Base-by-base conservation (phyloP, 805 yeast species). In the Scheffersomyces coipomensis region DNA sequence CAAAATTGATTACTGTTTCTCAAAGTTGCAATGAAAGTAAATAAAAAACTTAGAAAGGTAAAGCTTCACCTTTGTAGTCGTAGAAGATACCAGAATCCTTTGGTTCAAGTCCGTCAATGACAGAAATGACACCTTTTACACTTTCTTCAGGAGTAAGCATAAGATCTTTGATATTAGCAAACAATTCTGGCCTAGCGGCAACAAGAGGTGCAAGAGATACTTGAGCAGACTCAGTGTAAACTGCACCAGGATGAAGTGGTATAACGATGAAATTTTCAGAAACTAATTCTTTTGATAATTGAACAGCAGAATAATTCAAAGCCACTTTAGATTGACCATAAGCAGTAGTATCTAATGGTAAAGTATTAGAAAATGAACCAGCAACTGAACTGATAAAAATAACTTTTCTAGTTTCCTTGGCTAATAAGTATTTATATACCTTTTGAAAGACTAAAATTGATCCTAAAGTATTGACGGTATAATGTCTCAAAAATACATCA, bases 191-290 rank as follows among this genome's bases (percentile, higher is more conserved):
- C n/a, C 15, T 3, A 6, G 6, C 30, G 4, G 11, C 5, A 5
- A 13, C 15, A 12, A 24, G 27, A 9, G 5, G 27, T 27, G n/a
- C 30, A 27, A 10, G 7, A 4, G 30, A 5, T 7, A n/a, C 7
- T 13, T 27, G n/a, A 27, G 30, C 60, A 61, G 59, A 55, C 33
- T 68, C 73, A 24, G 66, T 63, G n/a, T 38, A n/a, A 11, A 70
- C 72, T 9, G 55, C 24, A 29, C 75, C 75, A 1, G 76, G 76
- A 37, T 65, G 67, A n/a, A 66, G 9, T 9, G 66, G 46, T 16
- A 64, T 45, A 29, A 60, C 52, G 9, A 49, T 56, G 40, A 27
- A 27, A 5, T 10, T 18, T 15, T 27, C 18, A 13, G 5, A 17
- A 13, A 7, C 5, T 55, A 62, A 37, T 37, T 66, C 69, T 21